Base-by-base conservation (phyloP, 2,329 filamentous ascomycete species). In the Fusarium zealandicum region DNA sequence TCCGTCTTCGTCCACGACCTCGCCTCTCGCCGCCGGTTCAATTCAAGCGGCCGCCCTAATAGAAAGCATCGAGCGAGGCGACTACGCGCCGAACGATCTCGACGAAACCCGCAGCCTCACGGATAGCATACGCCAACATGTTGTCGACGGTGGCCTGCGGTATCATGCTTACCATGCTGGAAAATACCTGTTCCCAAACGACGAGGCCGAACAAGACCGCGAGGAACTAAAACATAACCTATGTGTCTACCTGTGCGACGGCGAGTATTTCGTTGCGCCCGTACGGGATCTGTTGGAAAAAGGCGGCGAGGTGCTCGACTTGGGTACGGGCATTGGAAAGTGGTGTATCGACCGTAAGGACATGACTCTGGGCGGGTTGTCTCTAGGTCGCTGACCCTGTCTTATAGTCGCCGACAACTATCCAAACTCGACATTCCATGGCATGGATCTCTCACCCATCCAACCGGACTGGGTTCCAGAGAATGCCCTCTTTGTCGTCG, bases 311-410 rank as follows among this genome's bases (percentile, higher is more conserved):
- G 76, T 82, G 3, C 72, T 81, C 17, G 80, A 82, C 56, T 60
- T 82, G 16, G 80, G 79, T 75, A 82, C 80, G 5, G 80, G 80
- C 10, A 82, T 79, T 9, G 80, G 80, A 3, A 77, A 76, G 52
- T 82, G 80, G 80, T 77, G 75, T 37, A 74, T 81, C 38, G 76
- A 82, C 57, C 66, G 80, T 81, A 68, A 73, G 80, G 74, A 18
- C 40, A 18, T 25, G 22, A 25, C 22, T 25, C 22, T 5, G 8
- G 8, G 6, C 22, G 22, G 22, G 6, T 8, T 25, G 5, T 20
- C 20, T 25, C 22, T 25, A 6, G 13, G 10, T 43, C 10, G 40
- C 65, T 69, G 18, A 67, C 54, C 28, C 14, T 28, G 38, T 7
- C 10, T 1, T 6, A 27, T 43, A 82, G 79, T 82, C 57, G 80